These are phyloP conservation scores for Antarctomyces pellizariae DNA, from an alignment of 495 filamentous ascomycete genomes.

Conservation along the genomic window DNA sequence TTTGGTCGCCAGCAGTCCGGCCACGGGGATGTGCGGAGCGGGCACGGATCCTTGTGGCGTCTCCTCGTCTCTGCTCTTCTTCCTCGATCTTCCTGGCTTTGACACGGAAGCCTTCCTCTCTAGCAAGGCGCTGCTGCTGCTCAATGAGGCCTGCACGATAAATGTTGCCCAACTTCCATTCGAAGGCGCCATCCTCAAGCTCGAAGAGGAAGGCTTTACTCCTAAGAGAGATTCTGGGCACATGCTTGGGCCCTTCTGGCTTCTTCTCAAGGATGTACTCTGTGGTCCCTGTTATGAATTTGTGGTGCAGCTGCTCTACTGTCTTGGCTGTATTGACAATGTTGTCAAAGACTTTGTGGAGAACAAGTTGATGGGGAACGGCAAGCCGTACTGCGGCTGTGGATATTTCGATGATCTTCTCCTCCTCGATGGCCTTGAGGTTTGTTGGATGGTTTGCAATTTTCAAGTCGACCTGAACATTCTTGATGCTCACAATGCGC, in stretches of 20 bases:
- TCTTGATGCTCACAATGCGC: constrained; percentile 61
- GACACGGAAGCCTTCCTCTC: constrained; percentile 70
- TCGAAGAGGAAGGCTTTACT: constrained; percentile 68
- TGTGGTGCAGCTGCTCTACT: constrained; percentile 68
- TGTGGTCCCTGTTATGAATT: constrained; percentile 64
- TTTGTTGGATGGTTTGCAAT: too few relatives aligned
- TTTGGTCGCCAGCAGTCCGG: constrained; percentile 14
- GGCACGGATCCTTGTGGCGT: constrained; percentile 20
- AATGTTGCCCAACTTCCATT: constrained; percentile 87
- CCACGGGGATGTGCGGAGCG: constrained; percentile 25
- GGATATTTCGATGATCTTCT: constrained; percentile 65
- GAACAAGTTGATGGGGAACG: constrained; percentile 82
- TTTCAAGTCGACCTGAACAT: constrained; percentile 56
- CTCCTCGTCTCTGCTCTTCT: constrained; percentile 31
- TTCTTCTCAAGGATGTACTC: constrained; percentile 67
- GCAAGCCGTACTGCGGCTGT: constrained; percentile 70
- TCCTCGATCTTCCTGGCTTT: constrained; percentile 68
- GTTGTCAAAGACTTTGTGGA: constrained; percentile 85
- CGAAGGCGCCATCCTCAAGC: constrained; percentile 87
- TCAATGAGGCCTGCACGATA: constrained; percentile 75
- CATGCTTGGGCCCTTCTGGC: constrained; percentile 60
- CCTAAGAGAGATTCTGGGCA: constrained; percentile 65
- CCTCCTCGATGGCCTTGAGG: too few relatives aligned
- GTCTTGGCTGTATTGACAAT: constrained; percentile 72
- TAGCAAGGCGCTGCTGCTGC: constrained; percentile 66